Conservation (phyloP, 495 filamentous ascomycete genomes). For the Aspergillus mulundensis region DNA sequence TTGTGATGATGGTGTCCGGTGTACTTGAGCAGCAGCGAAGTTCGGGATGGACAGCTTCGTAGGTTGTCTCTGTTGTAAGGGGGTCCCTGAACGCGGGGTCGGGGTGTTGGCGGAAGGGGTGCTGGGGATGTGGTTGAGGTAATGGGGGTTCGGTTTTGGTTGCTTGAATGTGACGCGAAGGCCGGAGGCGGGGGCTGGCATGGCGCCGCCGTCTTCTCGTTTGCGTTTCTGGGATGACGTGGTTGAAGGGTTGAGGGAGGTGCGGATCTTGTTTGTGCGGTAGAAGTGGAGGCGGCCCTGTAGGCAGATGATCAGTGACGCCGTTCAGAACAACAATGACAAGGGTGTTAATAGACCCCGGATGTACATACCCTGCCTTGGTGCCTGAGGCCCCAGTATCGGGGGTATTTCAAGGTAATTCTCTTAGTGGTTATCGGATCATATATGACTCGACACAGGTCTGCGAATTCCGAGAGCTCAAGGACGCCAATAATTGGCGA, state of each 20-base stretch:
- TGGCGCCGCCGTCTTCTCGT: conserved; percentile 35
- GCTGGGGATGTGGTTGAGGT: conserved; percentile 21
- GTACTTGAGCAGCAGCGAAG: conserved; percentile 18
- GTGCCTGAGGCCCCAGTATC: conserved; percentile 64
- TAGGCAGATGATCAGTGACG: not conserved
- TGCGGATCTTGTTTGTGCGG: conserved; percentile 30
- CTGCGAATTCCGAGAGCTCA: conserved; percentile 74
- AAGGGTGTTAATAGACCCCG: too few species aligned
- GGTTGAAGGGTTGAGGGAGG: conserved; percentile 24
- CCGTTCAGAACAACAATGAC: not conserved
- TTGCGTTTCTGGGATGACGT: conserved; percentile 35
- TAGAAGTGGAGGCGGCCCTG: conserved; percentile 40
- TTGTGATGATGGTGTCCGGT: conserved; percentile 10
- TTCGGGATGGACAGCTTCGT: conserved; percentile 40
- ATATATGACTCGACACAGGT: conserved; percentile 73
- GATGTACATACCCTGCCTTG: conserved; percentile 62
- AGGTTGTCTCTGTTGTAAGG: conserved; percentile 13
- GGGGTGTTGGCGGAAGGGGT: not conserved
- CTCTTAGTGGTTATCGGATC: conserved; percentile 58
- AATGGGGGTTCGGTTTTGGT: conserved; percentile 29
- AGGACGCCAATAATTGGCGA: conserved; percentile 59
- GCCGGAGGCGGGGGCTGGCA: conserved; percentile 36
- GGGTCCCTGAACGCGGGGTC: conserved; percentile 3
- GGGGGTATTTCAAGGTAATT: conserved; percentile 63
- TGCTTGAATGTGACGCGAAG: conserved; percentile 47